Conservation (phyloP, 805 yeast genomes). For the Ogataea naganishii region DNA sequence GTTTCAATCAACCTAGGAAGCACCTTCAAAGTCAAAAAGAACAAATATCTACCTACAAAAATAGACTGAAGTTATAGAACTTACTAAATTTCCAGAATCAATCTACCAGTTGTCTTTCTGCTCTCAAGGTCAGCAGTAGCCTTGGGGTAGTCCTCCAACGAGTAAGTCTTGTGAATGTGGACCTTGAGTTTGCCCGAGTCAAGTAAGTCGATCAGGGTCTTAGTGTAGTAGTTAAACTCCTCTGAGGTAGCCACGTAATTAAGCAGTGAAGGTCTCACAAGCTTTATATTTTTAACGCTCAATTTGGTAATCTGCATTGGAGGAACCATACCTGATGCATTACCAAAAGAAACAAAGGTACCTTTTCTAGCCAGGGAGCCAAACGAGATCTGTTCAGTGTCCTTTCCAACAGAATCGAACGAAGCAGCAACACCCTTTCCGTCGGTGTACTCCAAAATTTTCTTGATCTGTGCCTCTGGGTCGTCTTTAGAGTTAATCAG, state of each 20-base stretch:
- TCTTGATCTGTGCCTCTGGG: constrained; percentile 45
- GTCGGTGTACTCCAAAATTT: constrained; percentile 49
- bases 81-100: constrained; percentile 53
- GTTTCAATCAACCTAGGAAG: too few species aligned
- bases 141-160: constrained; percentile 48
- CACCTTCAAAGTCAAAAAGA: too few species aligned
- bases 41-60: too few species aligned
- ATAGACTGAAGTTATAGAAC: too few species aligned
- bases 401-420: constrained; percentile 74
- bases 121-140: constrained; percentile 59
- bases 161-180: constrained; percentile 43
- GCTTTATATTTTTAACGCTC: constrained; percentile 51
- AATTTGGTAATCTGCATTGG: constrained; percentile 49
- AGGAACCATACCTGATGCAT: constrained; percentile 77
- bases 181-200: constrained; percentile 41
- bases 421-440: constrained; percentile 63
- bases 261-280: constrained; percentile 55
- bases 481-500: constrained; percentile 39
- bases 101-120: constrained; percentile 70
- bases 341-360: constrained; percentile 69
- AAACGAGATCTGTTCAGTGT: constrained; percentile 58
- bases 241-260: constrained; percentile 46
- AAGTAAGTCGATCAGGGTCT: constrained; percentile 31
- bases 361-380: constrained; percentile 62
- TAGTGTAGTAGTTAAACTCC: constrained; percentile 45